Evolutionary conservation across 176 grass and related monocot species (phyloP).

Genomic region (Luzula sylvatica): DNA sequence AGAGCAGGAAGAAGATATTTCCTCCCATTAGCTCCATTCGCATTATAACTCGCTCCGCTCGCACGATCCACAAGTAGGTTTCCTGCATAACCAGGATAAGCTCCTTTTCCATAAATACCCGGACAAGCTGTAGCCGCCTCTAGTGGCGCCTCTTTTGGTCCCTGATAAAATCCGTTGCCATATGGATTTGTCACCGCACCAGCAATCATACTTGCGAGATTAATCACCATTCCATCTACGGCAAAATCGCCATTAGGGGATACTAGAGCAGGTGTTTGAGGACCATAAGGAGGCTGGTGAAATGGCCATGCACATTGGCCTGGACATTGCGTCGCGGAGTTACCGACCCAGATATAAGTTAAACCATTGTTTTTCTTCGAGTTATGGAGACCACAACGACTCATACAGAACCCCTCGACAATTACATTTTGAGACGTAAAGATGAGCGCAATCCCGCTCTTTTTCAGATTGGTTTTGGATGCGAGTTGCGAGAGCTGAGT

Average conservation of each 20-base stretch:
- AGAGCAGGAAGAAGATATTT: constrained; percentile 47
- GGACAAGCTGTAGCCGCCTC: constrained; percentile 60
- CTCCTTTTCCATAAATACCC: constrained; percentile 53
- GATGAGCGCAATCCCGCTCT: constrained; percentile 36
- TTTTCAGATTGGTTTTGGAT: constrained; percentile 21
- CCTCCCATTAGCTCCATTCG: constrained; percentile 40
- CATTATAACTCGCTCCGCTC: constrained; percentile 56
- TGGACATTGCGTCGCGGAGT: constrained; percentile 41
- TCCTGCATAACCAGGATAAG: constrained; percentile 50
- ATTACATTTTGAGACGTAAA: constrained; percentile 52
- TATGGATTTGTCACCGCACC: constrained; percentile 58
- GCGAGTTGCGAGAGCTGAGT: constrained; percentile 38
- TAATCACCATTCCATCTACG: constrained; percentile 49
- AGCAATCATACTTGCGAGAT: constrained; percentile 50
- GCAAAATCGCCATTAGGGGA: constrained; percentile 51
- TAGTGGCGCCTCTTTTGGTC: constrained; percentile 41
- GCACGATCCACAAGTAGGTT: constrained; percentile 31
- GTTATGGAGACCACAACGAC: constrained; percentile 41
- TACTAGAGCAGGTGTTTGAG: constrained; percentile 30
- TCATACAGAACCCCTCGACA: constrained; percentile 66
- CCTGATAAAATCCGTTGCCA: constrained; percentile 66
- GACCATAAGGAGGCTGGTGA: constrained; percentile 49
- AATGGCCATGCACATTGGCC: constrained; percentile 45
- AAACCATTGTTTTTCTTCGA: constrained; percentile 12
- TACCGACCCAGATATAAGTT: constrained; percentile 53